Evolutionary conservation across 108 stramenopile genomes (phyloP).

Genomic region (Nitzschia sp.): DNA sequence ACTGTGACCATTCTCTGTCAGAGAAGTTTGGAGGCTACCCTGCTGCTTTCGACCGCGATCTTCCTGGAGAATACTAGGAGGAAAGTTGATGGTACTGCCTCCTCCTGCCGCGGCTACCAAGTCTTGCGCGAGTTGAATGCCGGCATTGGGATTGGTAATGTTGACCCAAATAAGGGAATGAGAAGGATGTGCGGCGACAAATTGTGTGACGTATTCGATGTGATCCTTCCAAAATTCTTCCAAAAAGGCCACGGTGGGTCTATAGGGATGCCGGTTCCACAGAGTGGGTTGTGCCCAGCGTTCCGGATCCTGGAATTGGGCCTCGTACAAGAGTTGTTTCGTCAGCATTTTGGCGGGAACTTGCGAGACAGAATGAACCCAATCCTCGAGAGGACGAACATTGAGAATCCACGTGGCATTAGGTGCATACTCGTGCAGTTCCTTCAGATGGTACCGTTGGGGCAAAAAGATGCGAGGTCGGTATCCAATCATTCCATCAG

Average conservation of each 20-base stretch:
- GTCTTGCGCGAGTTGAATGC: constrained; percentile 5
- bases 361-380: constrained; percentile 24
- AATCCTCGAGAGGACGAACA: constrained; percentile 27
- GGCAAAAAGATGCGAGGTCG: constrained; percentile 31
- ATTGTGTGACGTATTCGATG: constrained; percentile 9
- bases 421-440: constrained; percentile 34
- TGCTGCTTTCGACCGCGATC: not conserved
- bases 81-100: not conserved
- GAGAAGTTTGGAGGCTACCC: not conserved
- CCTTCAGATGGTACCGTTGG: constrained; percentile 30
- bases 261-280: not conserved
- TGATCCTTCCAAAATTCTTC: constrained; percentile 18
- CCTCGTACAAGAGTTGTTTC: constrained; percentile 14
- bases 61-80: not conserved
- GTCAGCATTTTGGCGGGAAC: constrained; percentile 9
- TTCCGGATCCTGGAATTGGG: constrained; percentile 4
- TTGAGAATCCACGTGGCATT: constrained; percentile 49
- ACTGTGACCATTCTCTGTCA: not conserved
- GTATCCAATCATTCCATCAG: not conserved
- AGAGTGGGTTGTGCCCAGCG: not conserved
- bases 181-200: constrained; percentile 14
- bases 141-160: constrained; percentile 24
- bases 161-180: constrained; percentile 24
- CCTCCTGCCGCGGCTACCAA: constrained; percentile 1
- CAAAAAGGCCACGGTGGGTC: constrained; percentile 6